Percentiles rank a stretch among this genome's conserved stretches.
Evolutionary conservation across 2,329 filamentous ascomycete genomes (phyloP).

Genomic region (Curvularia hawaiiensis): DNA sequence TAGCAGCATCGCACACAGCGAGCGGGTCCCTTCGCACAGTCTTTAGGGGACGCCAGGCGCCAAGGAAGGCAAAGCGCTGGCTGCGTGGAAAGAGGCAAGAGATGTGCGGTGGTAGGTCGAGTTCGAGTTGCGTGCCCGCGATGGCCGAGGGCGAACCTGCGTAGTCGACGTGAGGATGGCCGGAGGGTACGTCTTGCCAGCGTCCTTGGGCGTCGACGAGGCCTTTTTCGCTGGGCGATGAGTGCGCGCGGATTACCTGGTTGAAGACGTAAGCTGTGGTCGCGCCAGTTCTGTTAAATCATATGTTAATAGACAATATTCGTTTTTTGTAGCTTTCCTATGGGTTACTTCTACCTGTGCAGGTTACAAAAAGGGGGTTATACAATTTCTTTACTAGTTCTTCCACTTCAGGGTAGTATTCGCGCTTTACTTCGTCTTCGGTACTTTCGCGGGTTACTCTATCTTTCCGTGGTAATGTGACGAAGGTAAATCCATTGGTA

Average conservation of each 20-base stretch:
- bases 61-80: conserved; percentile 34
- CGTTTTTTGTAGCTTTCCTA: not conserved
- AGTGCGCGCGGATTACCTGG: conserved; percentile 50
- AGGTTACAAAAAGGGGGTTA: not conserved
- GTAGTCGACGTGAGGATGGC: conserved; percentile 32
- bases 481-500: conserved; percentile 40
- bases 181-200: conserved; percentile 39
- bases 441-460: conserved; percentile 13
- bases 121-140: conserved; percentile 21
- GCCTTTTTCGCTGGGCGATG: conserved; percentile 53
- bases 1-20: conserved; percentile 29
- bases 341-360: not conserved
- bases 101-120: conserved; percentile 21
- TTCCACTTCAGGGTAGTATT: conserved; percentile 27
- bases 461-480: conserved; percentile 14
- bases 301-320: not conserved
- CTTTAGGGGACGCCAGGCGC: conserved; percentile 38
- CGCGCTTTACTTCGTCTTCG: conserved; percentile 20
- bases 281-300: conserved; percentile 19
- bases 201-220: conserved; percentile 52
- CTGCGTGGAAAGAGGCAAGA: conserved; percentile 7
- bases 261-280: conserved; percentile 38
- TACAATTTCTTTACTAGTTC: conserved; percentile 22
- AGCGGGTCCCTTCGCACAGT: conserved; percentile 33
- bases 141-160: conserved; percentile 16